These are phyloP conservation scores for Hirschioporus abietinus DNA, from an alignment of 768 basidiomycete species.

Conservation along the genomic window DNA sequence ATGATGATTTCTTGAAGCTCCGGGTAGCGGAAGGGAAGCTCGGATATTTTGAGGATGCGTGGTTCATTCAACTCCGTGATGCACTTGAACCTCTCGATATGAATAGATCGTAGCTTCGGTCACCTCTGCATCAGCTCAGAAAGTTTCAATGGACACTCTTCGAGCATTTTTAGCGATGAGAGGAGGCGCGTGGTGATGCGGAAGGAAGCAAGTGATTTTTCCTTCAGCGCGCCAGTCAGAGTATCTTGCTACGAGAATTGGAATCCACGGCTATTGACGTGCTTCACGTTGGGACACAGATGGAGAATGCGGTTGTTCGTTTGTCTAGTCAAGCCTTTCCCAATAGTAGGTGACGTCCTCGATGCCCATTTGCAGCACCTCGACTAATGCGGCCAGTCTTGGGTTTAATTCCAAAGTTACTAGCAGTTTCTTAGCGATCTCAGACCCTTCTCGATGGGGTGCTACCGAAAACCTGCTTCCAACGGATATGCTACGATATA, in stretches of 20 bases:
- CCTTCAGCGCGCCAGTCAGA: neutral
- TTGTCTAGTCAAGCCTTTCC: neutral
- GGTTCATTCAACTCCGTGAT: neutral
- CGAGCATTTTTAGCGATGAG: neutral
- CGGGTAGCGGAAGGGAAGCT: too few species aligned
- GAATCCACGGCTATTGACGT: neutral
- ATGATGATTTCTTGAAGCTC: too few species aligned
- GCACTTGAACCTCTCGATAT: neutral
- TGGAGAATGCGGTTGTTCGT: neutral
- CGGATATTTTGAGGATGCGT: too few species aligned
- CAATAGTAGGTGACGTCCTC: too few species aligned
- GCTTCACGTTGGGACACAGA: neutral
- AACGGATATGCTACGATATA: neutral
- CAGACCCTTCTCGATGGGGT: neutral
- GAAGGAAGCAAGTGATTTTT: neutral
- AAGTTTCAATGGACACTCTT: neutral
- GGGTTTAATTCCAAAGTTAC: neutral
- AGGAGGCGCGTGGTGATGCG: neutral
- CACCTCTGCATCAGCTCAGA: neutral
- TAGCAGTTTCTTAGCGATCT: neutral
- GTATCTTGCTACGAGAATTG: neutral
- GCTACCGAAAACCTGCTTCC: neutral
- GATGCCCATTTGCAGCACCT: neutral
- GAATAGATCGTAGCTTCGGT: neutral
- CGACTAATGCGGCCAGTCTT: too few species aligned